Conservation (phyloP, 2,329 filamentous ascomycete genomes). For the Colletotrichum kahawae region DNA sequence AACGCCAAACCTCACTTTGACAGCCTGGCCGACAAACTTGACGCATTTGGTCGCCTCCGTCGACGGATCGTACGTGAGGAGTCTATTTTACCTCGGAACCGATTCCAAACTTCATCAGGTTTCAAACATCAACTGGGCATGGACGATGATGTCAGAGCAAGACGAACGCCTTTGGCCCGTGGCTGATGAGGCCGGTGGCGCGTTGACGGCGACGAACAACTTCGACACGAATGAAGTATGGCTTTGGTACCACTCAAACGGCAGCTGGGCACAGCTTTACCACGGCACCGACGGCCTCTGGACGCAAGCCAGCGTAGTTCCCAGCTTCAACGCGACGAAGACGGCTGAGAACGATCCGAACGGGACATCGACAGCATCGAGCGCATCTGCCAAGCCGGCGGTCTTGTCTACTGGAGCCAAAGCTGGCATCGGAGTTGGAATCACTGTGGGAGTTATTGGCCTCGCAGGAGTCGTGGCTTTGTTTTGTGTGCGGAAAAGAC, state of each 20-base stretch:
- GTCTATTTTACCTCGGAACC: conserved; percentile 41
- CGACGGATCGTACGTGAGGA: conserved; percentile 26
- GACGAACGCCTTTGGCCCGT: conserved; percentile 31
- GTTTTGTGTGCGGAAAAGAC: conserved; percentile 48
- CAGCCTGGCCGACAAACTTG: neutral
- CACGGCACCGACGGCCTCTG: conserved; percentile 33
- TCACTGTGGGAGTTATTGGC: conserved; percentile 46
- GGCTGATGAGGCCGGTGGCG: conserved; percentile 33
- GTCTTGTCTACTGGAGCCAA: conserved; percentile 53
- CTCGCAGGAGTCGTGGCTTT: conserved; percentile 50
- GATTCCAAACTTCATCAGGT: conserved; percentile 38
- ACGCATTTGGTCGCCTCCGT: conserved; percentile 18
- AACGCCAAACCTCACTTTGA: conserved; percentile 1
- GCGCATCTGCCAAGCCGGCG: conserved; percentile 34
- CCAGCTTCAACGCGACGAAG: conserved; percentile 27
- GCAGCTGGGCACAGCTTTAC: conserved; percentile 33
- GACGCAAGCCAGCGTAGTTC: conserved; percentile 30
- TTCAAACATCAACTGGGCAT: conserved; percentile 30
- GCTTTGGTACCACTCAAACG: conserved; percentile 39
- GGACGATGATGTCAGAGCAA: conserved; percentile 29
- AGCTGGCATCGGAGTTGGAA: conserved; percentile 61
- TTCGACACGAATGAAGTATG: conserved; percentile 27
- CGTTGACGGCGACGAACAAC: conserved; percentile 34
- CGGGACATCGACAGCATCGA: conserved; percentile 28
- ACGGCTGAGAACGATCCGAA: neutral